phyloP scores from a whole-genome alignment of 495 filamentous ascomycete genomes.

The Parachaetomium inaequale region DNA sequence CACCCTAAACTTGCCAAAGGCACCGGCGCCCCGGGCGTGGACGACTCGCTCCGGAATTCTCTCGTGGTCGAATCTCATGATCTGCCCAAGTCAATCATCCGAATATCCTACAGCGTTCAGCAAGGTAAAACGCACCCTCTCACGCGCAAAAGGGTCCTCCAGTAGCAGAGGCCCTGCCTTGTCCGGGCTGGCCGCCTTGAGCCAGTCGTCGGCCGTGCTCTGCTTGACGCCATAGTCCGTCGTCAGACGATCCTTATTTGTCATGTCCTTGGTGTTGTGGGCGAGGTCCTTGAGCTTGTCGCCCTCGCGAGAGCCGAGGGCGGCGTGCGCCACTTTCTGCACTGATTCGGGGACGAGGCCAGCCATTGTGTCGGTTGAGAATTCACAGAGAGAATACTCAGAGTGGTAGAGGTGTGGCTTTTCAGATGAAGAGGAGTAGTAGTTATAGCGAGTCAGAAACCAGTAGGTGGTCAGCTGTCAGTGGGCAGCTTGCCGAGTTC shows the following conservation, averaged over 20 bases:
- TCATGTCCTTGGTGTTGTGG: slow-evolving; percentile 34
- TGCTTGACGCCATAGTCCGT: slow-evolving; percentile 78
- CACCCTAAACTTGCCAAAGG: slow-evolving; percentile 80
- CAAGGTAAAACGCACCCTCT: slow-evolving; percentile 55
- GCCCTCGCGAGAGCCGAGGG: slow-evolving; percentile 27
- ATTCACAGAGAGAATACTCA: neutral
- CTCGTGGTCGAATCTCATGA: slow-evolving; percentile 80
- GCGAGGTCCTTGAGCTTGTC: slow-evolving; percentile 44
- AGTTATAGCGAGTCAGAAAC: neutral
- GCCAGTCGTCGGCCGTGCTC: slow-evolving; percentile 73
- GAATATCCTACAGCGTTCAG: neutral
- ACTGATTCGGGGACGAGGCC: slow-evolving; percentile 23
- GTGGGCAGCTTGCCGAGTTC: too few relatives aligned
- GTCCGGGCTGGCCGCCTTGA: slow-evolving; percentile 58
- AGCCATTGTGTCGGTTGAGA: slow-evolving; percentile 11
- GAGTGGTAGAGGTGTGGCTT: neutral
- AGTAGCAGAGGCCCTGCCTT: slow-evolving; percentile 68
- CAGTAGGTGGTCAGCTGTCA: neutral
- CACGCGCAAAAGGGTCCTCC: slow-evolving; percentile 76
- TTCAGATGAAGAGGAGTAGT: neutral
- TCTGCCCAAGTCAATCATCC: slow-evolving; percentile 41
- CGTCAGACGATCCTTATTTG: slow-evolving; percentile 49
- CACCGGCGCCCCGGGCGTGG: slow-evolving; percentile 78
- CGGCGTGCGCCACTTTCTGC: slow-evolving; percentile 31
- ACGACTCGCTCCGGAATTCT: slow-evolving; percentile 86